Base-by-base conservation (phyloP, 139 green algal species). In the Pseudopediastrum boryanum region DNA sequence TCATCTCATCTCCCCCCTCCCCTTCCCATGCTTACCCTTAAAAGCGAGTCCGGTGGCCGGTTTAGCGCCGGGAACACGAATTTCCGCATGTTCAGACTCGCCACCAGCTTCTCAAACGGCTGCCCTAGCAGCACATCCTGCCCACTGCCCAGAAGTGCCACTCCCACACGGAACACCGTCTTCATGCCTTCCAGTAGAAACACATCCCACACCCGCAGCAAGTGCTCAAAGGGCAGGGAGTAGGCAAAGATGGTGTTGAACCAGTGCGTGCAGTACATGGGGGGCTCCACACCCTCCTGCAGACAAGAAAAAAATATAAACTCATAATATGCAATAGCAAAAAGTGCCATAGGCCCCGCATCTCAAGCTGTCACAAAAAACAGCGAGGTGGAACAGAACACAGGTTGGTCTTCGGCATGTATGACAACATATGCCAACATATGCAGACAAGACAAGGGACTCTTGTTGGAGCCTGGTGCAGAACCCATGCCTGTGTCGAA, bases 201-300 rank as follows among this genome's bases (percentile, higher is more conserved):
- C 7, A 95, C 71, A 76, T 97, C 93, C 93, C 93, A 97, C 35
- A 96, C 80, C 13, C 93, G 80, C 67, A 96, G 80, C 69, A 96
- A 86, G 78, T 95, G 87, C 39, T 85, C 75, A 66, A 97, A 95
- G 19, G 93, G 93, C 71, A 97, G 82, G 29, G 72, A 89, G 86
- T 97, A 97, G 9, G 90, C 84, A 80, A 94, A 97, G 5, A 95
- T 74, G 27, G 93, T 97, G 79, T 96, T 94, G 87, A 97, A 97
- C 93, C 93, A 97, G 84, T 96, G 90, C 29, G 82, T 91, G 77
- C 84, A 91, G 77, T 89, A 97, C 90, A 97, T 94, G 68, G 56
- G 85, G 0, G 87, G 84, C 23, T 86, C 81, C 35, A 93, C 78
- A 10, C 83, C 86, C 82, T 90, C 78, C n/a, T 78, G 46, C 46